Conservation (phyloP, 495 filamentous ascomycete species). For the Daldinia childiae region DNA sequence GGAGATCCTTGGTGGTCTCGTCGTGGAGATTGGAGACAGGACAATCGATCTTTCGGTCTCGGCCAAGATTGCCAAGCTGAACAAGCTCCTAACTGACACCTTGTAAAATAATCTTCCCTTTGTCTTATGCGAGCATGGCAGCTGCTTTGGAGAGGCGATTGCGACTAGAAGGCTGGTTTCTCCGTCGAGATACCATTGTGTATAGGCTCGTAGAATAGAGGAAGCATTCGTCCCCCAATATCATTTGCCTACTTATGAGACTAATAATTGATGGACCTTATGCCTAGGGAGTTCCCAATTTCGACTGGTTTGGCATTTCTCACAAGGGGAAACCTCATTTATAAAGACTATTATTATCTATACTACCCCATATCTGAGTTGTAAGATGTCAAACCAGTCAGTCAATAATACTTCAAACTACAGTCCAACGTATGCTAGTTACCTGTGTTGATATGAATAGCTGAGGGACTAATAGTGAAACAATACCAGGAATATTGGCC, state of each 20-base stretch:
- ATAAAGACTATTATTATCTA: too few species aligned
- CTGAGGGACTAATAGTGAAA: too few species aligned
- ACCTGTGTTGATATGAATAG: too few species aligned
- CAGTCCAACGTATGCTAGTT: too few species aligned
- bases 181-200: conserved; percentile 39
- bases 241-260: neutral
- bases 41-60: conserved; percentile 98
- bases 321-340: too few species aligned
- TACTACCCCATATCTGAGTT: too few species aligned
- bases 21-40: conserved; percentile 97
- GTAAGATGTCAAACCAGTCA: too few species aligned
- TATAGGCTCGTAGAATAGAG: conserved; percentile 49
- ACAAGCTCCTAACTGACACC: conserved; percentile 96
- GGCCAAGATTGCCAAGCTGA: conserved; percentile 94
- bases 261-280: too few species aligned
- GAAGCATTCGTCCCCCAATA: conserved; percentile 43
- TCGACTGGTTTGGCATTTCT: too few species aligned
- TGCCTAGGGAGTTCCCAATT: too few species aligned
- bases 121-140: conserved; percentile 41
- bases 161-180: conserved; percentile 42
- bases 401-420: too few species aligned
- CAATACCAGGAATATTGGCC: too few species aligned
- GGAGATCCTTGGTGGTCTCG: conserved; percentile 89
- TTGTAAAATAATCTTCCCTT: conserved; percentile 72
- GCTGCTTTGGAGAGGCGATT: conserved; percentile 38